phyloP scores from a whole-genome alignment of 495 filamentous ascomycete genomes.

The Melanomma pulvis-pyrius region DNA sequence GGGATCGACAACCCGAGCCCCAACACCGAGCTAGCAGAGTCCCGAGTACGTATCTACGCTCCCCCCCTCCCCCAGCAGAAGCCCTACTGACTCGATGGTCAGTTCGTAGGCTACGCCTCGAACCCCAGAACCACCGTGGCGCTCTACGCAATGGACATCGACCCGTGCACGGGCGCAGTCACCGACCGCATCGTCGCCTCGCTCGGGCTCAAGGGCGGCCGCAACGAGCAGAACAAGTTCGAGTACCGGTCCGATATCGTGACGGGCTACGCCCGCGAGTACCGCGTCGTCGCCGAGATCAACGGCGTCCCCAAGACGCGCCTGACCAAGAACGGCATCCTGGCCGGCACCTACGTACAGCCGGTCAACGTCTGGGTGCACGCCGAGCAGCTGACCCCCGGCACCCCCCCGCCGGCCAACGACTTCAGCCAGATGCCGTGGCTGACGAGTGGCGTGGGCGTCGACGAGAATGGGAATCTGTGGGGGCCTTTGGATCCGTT shows the following conservation, averaged over 20 bases:
- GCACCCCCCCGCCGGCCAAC: slow-evolving; percentile 41
- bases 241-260: slow-evolving; percentile 34
- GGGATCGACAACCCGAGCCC: slow-evolving; percentile 41
- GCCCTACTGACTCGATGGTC: slow-evolving; percentile 35
- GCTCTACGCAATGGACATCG: slow-evolving; percentile 47
- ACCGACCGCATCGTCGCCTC: slow-evolving; percentile 38
- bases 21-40: slow-evolving; percentile 43
- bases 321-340: slow-evolving; percentile 48
- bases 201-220: slow-evolving; percentile 35
- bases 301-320: too few relatives aligned
- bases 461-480: too few relatives aligned
- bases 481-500: too few relatives aligned
- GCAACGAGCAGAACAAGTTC: slow-evolving; percentile 42
- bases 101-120: slow-evolving; percentile 27
- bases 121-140: slow-evolving; percentile 31
- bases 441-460: too few relatives aligned
- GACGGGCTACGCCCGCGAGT: slow-evolving; percentile 46
- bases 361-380: slow-evolving; percentile 49
- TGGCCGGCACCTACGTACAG: slow-evolving; percentile 47
- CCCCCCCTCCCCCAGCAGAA: neutral
- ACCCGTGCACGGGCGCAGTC: slow-evolving; percentile 48
- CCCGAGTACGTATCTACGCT: slow-evolving; percentile 19
- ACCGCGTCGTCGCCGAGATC: slow-evolving; percentile 38
- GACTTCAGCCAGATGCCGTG: too few relatives aligned
- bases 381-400: slow-evolving; percentile 39